phyloP scores from a whole-genome alignment of 1,284 basidiomycete species.

The Leccinum insolens region DNA sequence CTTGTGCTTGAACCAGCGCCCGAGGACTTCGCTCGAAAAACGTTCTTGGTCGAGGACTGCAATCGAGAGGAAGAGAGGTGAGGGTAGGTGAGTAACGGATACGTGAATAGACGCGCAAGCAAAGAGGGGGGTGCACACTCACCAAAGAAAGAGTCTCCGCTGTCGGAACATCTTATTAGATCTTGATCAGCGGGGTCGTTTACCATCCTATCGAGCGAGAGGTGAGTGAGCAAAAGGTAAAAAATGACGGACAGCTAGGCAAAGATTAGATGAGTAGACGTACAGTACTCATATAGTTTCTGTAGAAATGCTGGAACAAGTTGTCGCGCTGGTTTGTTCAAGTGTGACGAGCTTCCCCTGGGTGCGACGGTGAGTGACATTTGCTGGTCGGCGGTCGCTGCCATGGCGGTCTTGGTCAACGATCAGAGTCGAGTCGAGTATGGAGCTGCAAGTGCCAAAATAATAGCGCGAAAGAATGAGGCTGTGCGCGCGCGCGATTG shows the following conservation, averaged over 20 bases:
- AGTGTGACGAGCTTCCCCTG: constrained; percentile 43
- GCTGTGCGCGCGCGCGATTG: too few species aligned
- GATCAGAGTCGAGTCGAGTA: constrained; percentile 7
- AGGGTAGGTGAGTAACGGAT: not conserved
- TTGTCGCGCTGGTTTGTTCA: constrained; percentile 56
- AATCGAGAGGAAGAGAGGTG: not conserved
- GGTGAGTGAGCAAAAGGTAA: constrained; percentile 7
- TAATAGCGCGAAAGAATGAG: too few species aligned
- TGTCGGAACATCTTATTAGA: constrained; percentile 89
- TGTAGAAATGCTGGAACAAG: constrained; percentile 87
- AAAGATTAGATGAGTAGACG: constrained; percentile 36
- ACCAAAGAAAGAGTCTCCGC: constrained; percentile 92
- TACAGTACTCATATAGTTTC: constrained; percentile 81
- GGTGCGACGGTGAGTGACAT: constrained; percentile 54
- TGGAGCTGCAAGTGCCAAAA: too few species aligned
- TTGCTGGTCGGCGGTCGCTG: constrained; percentile 42
- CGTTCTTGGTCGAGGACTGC: constrained; percentile 92
- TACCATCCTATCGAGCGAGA: constrained; percentile 57
- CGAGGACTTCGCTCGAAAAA: constrained; percentile 89
- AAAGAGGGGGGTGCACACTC: constrained; percentile 28
- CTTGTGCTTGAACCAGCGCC: constrained; percentile 95
- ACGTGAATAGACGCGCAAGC: constrained; percentile 2
- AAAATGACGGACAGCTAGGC: constrained; percentile 9
- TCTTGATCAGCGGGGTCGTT: constrained; percentile 83
- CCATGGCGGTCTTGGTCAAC: constrained; percentile 22